Conservation (phyloP, 2,329 filamentous ascomycete genomes). For the Colletotrichum sp. region DNA sequence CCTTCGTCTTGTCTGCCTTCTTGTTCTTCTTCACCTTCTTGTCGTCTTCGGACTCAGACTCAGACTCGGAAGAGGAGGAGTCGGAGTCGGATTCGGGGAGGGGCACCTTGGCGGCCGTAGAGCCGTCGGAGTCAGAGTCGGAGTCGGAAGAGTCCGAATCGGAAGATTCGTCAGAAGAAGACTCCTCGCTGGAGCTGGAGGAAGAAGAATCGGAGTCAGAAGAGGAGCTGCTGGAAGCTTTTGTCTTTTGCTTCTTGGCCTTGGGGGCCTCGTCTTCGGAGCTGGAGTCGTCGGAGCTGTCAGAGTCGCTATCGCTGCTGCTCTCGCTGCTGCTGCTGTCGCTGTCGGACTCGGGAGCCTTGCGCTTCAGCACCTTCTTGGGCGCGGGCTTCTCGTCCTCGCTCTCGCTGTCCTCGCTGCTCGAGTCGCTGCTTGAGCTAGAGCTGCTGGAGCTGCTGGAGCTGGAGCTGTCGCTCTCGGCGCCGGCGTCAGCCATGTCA, state of each 20-base stretch:
- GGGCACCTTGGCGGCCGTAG: background rate
- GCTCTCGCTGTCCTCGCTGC: conserved; percentile 27
- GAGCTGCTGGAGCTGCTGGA: conserved; percentile 39
- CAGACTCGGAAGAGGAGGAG: conserved; percentile 42
- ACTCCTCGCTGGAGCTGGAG: conserved; percentile 31
- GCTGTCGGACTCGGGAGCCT: conserved; percentile 34
- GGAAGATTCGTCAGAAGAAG: conserved; percentile 26
- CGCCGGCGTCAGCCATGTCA: conserved; percentile 51
- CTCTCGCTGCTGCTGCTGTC: conserved; percentile 28
- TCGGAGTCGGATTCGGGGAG: conserved; percentile 38
- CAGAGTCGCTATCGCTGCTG: conserved; percentile 30
- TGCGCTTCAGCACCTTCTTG: conserved; percentile 43
- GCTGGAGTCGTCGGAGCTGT: conserved; percentile 43
- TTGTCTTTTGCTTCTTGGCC: conserved; percentile 58
- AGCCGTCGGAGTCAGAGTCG: conserved; percentile 29
- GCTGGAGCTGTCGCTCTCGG: conserved; percentile 34
- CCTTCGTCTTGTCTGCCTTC: background rate
- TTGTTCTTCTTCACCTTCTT: conserved; percentile 24
- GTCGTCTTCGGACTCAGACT: conserved; percentile 32
- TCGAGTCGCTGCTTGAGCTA: conserved; percentile 35
- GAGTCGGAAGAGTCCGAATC: conserved; percentile 36
- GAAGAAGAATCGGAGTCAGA: conserved; percentile 30
- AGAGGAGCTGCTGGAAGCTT: conserved; percentile 34
- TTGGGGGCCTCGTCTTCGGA: conserved; percentile 52
- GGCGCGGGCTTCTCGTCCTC: conserved; percentile 7